Percentiles rank a stretch among this genome's conserved stretches.
phyloP scores from a whole-genome alignment of 2,329 filamentous ascomycete genomes.

The Aureobasidium subglaciale region DNA sequence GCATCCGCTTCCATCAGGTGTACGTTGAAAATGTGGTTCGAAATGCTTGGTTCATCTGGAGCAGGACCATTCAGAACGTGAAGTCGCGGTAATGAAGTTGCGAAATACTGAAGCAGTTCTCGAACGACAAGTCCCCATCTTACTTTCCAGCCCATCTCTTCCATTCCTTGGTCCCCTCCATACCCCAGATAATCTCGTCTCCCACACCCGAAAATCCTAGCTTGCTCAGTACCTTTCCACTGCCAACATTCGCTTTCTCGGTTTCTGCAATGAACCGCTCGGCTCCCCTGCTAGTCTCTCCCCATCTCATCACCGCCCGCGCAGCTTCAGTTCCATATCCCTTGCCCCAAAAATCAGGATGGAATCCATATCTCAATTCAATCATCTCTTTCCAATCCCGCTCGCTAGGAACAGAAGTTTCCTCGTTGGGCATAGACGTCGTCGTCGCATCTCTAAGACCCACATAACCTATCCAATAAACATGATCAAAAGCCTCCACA shows the following conservation, averaged over 20 bases:
- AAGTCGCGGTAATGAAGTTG: too few relatives aligned
- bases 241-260: not conserved
- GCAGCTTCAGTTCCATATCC: not conserved
- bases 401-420: not conserved
- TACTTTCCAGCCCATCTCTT: too few relatives aligned
- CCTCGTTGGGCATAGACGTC: not conserved
- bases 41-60: too few relatives aligned
- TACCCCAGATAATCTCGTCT: not conserved
- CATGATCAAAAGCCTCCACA: not conserved
- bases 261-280: not conserved
- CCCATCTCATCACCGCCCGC: not conserved
- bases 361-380: not conserved
- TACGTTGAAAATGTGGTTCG: too few relatives aligned
- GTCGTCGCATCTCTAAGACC: not conserved
- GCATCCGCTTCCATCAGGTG: too few relatives aligned
- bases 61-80: too few relatives aligned
- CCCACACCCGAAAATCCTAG: not conserved
- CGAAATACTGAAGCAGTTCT: too few relatives aligned
- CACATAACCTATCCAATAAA: not conserved
- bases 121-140: too few relatives aligned
- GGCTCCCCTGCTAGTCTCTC: not conserved
- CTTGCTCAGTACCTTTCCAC: not conserved
- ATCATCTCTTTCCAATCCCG: not conserved
- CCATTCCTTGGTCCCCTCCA: not conserved
- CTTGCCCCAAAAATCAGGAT: not conserved